Conservation (phyloP, 805 yeast genomes). For the Spathaspora hagerdaliae region DNA sequence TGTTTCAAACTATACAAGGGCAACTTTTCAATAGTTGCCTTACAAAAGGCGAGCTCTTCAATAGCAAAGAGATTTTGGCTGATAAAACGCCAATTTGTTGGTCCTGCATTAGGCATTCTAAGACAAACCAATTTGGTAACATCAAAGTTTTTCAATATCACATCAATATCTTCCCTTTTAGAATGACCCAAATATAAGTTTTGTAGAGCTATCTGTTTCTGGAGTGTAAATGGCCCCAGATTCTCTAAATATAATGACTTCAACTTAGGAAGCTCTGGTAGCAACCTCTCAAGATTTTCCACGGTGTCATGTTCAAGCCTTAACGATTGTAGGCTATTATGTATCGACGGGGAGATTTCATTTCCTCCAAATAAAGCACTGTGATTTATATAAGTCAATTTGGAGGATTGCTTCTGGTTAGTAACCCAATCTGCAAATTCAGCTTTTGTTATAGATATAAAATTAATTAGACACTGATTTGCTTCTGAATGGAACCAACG, state of each 20-base stretch:
- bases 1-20: no score
- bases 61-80: neutral
- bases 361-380: neutral
- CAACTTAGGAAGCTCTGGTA: neutral
- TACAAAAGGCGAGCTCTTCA: no score
- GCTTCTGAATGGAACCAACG: neutral
- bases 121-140: neutral
- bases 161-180: neutral
- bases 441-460: no score
- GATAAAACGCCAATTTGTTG: neutral
- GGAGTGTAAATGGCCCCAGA: neutral
- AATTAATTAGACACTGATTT: neutral
- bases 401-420: neutral
- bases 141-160: neutral
- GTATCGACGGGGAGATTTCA: neutral
- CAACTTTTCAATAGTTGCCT: no score
- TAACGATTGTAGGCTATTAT: no score
- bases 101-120: neutral
- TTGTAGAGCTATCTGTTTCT: neutral
- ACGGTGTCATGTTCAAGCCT: no score
- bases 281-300: no score
- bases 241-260: neutral
- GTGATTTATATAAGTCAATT: no score
- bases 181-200: neutral
- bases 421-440: neutral